Base-by-base conservation (phyloP, 202 grass and related monocot species). In the Bolboschoenoplectus hybrid region DNA sequence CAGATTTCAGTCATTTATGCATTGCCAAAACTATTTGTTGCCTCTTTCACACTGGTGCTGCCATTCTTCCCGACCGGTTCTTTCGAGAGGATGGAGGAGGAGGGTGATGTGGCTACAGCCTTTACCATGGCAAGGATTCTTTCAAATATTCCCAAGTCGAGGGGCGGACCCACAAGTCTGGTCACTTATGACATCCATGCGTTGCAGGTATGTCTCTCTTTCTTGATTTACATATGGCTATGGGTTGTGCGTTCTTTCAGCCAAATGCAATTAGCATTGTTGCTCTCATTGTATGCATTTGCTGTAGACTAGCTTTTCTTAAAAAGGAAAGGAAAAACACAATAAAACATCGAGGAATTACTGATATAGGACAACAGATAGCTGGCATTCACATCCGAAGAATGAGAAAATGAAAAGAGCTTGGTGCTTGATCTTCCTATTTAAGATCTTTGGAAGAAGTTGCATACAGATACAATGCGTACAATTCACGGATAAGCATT, bases 161-260 rank as follows among this genome's bases (percentile, higher is more conserved):
- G 95, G 45, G 95, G 95, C 0, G 95, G 95, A 3, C 95, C 95
- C 2, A 89, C 95, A 1, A 97, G 95, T 87, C 78, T 97, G 55
- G 91, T 97, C 85, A 97, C 95, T 80, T 97, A 97, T 75, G 95
- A 97, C 78, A 97, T 97, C 85, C 95, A 97, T 88, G 95, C 95
- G 0, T 88, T 97, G 16, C 95, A 97, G 90, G 95, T 85, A 2
- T 16, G 1, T 19, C 2, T 40, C 34, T 58, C 52, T 41, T 39
- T 58, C 6, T 6, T 58, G 32, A 79, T 40, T 58, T 58, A 79
- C 47, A 79, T 78, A n/a, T 56, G 26, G 50, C 1, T 41, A 58
- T 8, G 52, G 16, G 34, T 57, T 57, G 11, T 40, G 74, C 51
- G 74, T 36, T 1, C 26, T 53, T 78, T 39, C 12, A 17, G 13